phyloP scores from a whole-genome alignment of 1,139 yeast species.

The Suhomyces choctaworum region DNA sequence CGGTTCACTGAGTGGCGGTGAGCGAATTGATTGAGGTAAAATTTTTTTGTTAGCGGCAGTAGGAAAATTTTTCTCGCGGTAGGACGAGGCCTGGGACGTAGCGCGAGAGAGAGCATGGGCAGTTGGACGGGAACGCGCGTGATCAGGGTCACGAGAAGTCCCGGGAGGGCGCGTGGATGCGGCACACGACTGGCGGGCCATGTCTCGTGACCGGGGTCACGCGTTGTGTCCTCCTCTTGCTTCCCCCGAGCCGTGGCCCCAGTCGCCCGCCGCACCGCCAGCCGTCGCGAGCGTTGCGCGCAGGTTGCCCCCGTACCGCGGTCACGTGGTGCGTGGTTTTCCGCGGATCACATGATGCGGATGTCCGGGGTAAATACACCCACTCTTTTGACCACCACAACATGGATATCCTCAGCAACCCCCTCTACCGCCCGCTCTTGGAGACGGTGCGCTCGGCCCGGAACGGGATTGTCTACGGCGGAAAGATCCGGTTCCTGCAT shows the following conservation, averaged over 20 bases:
- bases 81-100: constrained; percentile 1
- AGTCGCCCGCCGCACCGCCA: background rate
- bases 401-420: constrained; percentile 17
- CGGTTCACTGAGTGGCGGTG: constrained; percentile 2
- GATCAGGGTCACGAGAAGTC: too few species aligned
- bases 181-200: too few species aligned
- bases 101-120: background rate
- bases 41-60: constrained; percentile 6
- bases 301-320: background rate
- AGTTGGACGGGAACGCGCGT: too few species aligned
- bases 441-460: constrained; percentile 44
- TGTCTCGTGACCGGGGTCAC: too few species aligned
- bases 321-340: constrained; percentile 1
- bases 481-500: constrained; percentile 71
- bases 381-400: constrained; percentile 1
- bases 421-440: constrained; percentile 36
- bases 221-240: too few species aligned
- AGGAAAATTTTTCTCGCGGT: constrained; percentile 9
- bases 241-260: background rate
- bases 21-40: constrained; percentile 4
- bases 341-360: constrained; percentile 6
- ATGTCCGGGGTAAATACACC: constrained; percentile 8
- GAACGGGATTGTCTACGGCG: constrained; percentile 69
- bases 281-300: too few species aligned
- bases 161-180: too few species aligned